Base-by-base conservation (phyloP, 495 filamentous ascomycete genomes). In the Wilcoxina mikolae region DNA sequence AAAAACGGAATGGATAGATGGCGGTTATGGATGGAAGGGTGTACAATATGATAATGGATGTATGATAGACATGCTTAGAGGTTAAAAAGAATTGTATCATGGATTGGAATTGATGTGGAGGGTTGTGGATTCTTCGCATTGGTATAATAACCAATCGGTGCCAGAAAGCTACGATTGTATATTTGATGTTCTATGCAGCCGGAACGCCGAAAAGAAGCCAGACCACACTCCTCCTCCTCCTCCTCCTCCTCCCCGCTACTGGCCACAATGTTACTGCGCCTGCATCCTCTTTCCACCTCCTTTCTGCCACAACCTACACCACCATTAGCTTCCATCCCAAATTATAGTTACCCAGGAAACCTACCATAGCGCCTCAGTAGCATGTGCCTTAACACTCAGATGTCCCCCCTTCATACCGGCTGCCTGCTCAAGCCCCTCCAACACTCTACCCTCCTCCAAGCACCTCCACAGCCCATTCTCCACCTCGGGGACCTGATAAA, bases 321-420 rank as follows among this genome's bases (percentile, higher is more conserved):
- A n/a, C n/a, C n/a, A n/a, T n/a, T n/a, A n/a, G n/a, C n/a, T n/a
- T n/a, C n/a, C n/a, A n/a, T n/a, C n/a, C n/a, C n/a, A n/a, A n/a
- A n/a, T n/a, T n/a, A n/a, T n/a, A n/a, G n/a, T n/a, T n/a, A n/a
- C n/a, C n/a, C n/a, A n/a, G n/a, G n/a, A n/a, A n/a, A n/a, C n/a
- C n/a, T n/a, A n/a, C 90, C 91, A 95, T 27, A 95, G 70, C 25
- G 89, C 88, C 69, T 98, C 91, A 18, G 80, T 78, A 31, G 91
- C 91, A 76, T 85, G 91, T 1, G 80, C 79, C 59, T 79, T 77
- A 20, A 82, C 81, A 62, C 83, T 76, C 46, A 70, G 51, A 62
- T 78, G 76, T 0, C 76, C 76, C 39, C 74, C 73, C 46, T 74
- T 71, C 53, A 72, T 73, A 31, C 67, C 67, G 27, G 82, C 83